Evolutionary conservation across 2,329 filamentous ascomycete genomes (phyloP).

Genomic region (Geosmithia flava): DNA sequence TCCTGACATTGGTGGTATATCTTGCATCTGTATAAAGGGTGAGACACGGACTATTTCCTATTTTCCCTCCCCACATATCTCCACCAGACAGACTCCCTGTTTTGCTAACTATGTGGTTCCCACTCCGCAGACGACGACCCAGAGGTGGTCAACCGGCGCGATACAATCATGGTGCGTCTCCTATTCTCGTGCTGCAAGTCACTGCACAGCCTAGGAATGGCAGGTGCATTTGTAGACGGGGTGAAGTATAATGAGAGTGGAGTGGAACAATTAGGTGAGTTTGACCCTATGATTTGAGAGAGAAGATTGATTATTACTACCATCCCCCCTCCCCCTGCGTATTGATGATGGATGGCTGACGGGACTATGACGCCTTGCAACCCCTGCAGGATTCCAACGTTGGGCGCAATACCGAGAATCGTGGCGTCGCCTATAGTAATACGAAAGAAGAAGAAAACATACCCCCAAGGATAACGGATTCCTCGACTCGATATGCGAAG

Average conservation of each 20-base stretch:
- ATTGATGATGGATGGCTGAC: slow-evolving; percentile 1
- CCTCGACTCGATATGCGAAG: not conserved
- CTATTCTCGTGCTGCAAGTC: slow-evolving; percentile 37
- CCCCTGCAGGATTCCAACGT: slow-evolving; percentile 36
- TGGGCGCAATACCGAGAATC: slow-evolving; percentile 46
- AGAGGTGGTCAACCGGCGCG: slow-evolving; percentile 27
- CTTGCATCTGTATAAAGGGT: slow-evolving; percentile 49
- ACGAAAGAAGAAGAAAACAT: not conserved
- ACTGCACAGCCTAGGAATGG: slow-evolving; percentile 36
- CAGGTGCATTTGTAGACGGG: slow-evolving; percentile 41
- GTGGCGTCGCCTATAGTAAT: slow-evolving; percentile 29
- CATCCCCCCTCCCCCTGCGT: not conserved
- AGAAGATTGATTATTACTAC: too few species aligned
- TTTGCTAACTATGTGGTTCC: not conserved
- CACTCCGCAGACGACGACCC: slow-evolving; percentile 26
- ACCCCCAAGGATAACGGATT: not conserved
- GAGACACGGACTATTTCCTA: slow-evolving; percentile 11
- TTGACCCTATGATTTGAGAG: not conserved
- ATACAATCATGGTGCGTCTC: slow-evolving; percentile 38
- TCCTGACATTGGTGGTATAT: slow-evolving; percentile 40
- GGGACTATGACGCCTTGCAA: not conserved
- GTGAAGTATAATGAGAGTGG: slow-evolving; percentile 36
- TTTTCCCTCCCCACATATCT: not conserved
- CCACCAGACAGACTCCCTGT: too few species aligned
- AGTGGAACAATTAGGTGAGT: slow-evolving; percentile 39